Conservation (phyloP, 805 yeast genomes). For the Myxozyma neglecta region DNA sequence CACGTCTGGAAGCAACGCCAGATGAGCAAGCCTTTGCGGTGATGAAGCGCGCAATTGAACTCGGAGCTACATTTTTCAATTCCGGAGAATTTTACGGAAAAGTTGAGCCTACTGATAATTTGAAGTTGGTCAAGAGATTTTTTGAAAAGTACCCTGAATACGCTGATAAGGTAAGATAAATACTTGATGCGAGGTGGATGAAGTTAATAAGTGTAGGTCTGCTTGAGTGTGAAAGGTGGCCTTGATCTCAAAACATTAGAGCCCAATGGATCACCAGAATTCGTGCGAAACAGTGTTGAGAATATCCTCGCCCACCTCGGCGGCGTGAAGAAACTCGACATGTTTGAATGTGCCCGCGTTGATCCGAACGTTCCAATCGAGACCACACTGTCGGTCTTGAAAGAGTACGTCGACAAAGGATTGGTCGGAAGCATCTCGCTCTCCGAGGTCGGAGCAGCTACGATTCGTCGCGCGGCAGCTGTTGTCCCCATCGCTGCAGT, state of each 20-base stretch:
- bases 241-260: slow-evolving; percentile 39
- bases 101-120: slow-evolving; percentile 47
- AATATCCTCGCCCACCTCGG: slow-evolving; percentile 33
- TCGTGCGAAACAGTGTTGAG: slow-evolving; percentile 18
- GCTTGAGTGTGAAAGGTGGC: slow-evolving; percentile 62
- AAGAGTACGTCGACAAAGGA: slow-evolving; percentile 61
- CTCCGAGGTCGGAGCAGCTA: slow-evolving; percentile 65
- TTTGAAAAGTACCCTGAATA: slow-evolving; percentile 48
- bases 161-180: slow-evolving; percentile 51
- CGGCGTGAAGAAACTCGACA: slow-evolving; percentile 52
- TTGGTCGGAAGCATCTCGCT: slow-evolving; percentile 68
- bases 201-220: slow-evolving; percentile 1
- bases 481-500: slow-evolving; percentile 61
- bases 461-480: slow-evolving; percentile 59
- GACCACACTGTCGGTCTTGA: slow-evolving; percentile 57
- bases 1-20: slow-evolving; percentile 49
- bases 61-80: slow-evolving; percentile 55
- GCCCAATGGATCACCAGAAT: slow-evolving; percentile 42
- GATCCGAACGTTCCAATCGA: slow-evolving; percentile 58
- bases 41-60: slow-evolving; percentile 52
- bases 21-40: slow-evolving; percentile 52
- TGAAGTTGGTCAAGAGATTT: slow-evolving; percentile 55
- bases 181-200: neutral
- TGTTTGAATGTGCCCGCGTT: slow-evolving; percentile 74
- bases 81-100: slow-evolving; percentile 64